Conservation (phyloP, 2,329 filamentous ascomycete genomes). For the Paracorniculantispora psalliotae region DNA sequence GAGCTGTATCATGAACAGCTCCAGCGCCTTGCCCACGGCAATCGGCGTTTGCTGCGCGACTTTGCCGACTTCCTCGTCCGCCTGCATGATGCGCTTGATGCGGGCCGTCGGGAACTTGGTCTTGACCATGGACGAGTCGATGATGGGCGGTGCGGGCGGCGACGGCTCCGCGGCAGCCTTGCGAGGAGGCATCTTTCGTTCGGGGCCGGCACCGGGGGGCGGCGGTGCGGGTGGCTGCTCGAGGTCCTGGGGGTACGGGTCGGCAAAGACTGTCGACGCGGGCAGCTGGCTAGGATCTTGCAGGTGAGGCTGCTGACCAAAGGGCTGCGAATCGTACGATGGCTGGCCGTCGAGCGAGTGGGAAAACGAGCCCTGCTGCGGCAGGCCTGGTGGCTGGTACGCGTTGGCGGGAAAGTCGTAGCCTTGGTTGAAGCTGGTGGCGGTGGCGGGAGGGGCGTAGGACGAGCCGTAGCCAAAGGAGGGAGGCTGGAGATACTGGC, state of each 20-base stretch:
- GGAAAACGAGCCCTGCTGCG: slow-evolving; percentile 10
- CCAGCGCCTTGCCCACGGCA: slow-evolving; percentile 89
- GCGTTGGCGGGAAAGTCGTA: background rate
- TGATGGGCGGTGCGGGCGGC: slow-evolving; percentile 33
- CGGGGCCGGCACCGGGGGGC: slow-evolving; percentile 5
- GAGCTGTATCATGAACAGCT: slow-evolving; percentile 95
- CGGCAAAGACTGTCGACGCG: slow-evolving; percentile 5
- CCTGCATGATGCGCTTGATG: slow-evolving; percentile 99
- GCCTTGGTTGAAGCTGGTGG: background rate
- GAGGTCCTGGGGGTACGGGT: background rate
- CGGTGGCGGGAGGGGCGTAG: slow-evolving; percentile 6
- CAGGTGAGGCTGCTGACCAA: background rate
- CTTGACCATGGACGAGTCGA: slow-evolving; percentile 68
- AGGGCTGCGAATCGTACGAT: slow-evolving; percentile 1
- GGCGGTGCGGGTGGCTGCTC: background rate
- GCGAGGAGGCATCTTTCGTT: slow-evolving; percentile 30
- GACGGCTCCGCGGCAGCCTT: slow-evolving; percentile 25
- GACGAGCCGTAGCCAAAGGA: slow-evolving; percentile 1
- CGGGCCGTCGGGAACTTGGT: slow-evolving; percentile 96
- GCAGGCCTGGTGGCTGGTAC: slow-evolving; percentile 17
- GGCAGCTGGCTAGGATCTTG: slow-evolving; percentile 7
- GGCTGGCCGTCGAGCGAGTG: slow-evolving; percentile 2
- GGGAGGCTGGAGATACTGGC: slow-evolving; percentile 24
- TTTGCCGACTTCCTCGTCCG: slow-evolving; percentile 96
- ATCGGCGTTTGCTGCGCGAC: slow-evolving; percentile 97